Percentiles rank a stretch among this genome's conserved stretches.
These are phyloP conservation scores for Exserohilum turcica DNA, from an alignment of 2,329 filamentous ascomycete genomes.

Conservation along the genomic window DNA sequence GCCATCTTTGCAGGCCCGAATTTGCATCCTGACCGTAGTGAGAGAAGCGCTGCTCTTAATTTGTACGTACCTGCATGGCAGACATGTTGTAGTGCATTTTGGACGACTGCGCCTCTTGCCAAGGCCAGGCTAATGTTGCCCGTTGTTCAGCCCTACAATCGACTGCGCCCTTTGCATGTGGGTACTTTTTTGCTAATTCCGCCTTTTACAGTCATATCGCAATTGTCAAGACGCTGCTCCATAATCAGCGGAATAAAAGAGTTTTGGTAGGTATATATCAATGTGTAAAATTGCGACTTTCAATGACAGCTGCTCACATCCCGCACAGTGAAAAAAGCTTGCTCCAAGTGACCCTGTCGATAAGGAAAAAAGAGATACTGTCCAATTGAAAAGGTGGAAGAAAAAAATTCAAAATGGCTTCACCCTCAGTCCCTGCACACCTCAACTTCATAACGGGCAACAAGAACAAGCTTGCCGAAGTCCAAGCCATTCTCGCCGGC, in stretches of 20 bases:
- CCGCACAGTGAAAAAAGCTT: not conserved
- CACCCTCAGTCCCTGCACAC: constrained; percentile 47
- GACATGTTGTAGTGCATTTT: not conserved
- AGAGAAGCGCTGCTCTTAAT: not conserved
- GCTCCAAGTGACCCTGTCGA: not conserved
- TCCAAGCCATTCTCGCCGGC: constrained; percentile 79
- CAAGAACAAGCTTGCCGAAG: constrained; percentile 86
- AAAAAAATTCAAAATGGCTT: constrained; percentile 16
- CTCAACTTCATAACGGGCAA: constrained; percentile 98
- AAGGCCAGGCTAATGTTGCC: not conserved
- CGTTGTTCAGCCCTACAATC: not conserved
- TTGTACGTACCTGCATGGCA: constrained; percentile 4
- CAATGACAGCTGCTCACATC: not conserved
- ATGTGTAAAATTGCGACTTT: not conserved
- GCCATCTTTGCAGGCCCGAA: not conserved
- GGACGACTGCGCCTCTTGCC: constrained; percentile 8
- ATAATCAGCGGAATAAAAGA: not conserved
- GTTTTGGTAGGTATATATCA: not conserved
- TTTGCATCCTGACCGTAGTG: not conserved
- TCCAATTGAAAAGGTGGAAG: not conserved
- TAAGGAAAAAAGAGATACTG: not conserved
- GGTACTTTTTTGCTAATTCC: constrained; percentile 14
- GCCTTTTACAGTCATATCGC: constrained; percentile 18
- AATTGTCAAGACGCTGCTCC: constrained; percentile 8
- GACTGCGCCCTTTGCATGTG: constrained; percentile 4